These are phyloP conservation scores for Fusarium multiceps DNA, from an alignment of 2,329 filamentous ascomycete genomes.

Conservation along the genomic window DNA sequence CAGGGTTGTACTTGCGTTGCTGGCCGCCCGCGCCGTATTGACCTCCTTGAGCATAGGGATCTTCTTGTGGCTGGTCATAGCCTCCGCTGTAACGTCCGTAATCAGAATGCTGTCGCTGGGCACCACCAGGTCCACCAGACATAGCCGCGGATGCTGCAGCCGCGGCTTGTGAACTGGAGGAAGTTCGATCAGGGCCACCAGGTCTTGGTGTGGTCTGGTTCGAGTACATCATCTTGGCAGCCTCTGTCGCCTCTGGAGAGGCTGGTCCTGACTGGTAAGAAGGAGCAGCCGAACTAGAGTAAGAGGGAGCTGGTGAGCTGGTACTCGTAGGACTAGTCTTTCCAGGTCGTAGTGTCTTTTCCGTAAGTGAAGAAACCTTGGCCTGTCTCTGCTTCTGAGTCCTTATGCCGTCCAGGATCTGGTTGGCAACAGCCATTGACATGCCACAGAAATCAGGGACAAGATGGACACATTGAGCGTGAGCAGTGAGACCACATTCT, in stretches of 20 bases:
- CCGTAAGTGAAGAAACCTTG: conserved; percentile 68
- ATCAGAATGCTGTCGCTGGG: conserved; percentile 49
- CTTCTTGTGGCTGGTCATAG: conserved; percentile 51
- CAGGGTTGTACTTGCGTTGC: conserved; percentile 80
- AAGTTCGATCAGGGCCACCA: conserved; percentile 63
- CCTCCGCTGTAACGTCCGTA: conserved; percentile 50
- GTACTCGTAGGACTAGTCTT: conserved; percentile 58
- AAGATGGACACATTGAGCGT: conserved; percentile 90
- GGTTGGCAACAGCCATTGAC: conserved; percentile 97
- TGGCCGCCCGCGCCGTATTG: conserved; percentile 52
- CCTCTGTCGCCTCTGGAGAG: conserved; percentile 67
- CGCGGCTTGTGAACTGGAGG: conserved; percentile 66
- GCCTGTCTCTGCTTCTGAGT: conserved; percentile 77
- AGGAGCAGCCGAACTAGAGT: conserved; percentile 48
- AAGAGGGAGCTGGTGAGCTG: conserved; percentile 51
- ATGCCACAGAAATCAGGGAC: conserved; percentile 99
- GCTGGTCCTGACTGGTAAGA: conserved; percentile 38
- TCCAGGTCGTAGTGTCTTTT: conserved; percentile 71
- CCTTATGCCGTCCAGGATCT: conserved; percentile 88
- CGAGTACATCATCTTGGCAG: conserved; percentile 71
- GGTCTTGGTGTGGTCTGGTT: conserved; percentile 65
- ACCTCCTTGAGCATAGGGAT: conserved; percentile 50
- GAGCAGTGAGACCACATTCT: conserved; percentile 93
- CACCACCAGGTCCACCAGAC: conserved; percentile 59
- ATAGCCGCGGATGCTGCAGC: conserved; percentile 69